Evolutionary conservation across 768 basidiomycete species (phyloP).

Genomic region (Psilocybe subaeruginosa): DNA sequence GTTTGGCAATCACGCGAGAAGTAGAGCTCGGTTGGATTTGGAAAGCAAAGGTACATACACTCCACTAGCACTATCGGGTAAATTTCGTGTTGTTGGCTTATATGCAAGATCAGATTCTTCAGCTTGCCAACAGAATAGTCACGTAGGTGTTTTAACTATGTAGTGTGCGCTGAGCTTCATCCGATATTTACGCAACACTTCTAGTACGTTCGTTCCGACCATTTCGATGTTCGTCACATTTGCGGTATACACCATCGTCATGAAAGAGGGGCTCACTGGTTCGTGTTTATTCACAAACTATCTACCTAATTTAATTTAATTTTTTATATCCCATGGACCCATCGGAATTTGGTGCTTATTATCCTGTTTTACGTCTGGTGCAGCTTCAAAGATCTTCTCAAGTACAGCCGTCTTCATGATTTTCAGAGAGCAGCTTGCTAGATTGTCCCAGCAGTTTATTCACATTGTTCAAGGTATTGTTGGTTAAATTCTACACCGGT

Average conservation of each 20-base stretch:
- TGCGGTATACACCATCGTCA: slow-evolving; percentile 51
- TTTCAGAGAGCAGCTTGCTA: neutral
- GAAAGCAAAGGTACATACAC: slow-evolving; percentile 44
- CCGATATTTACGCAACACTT: neutral
- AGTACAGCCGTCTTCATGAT: slow-evolving; percentile 5
- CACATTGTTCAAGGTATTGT: slow-evolving; percentile 1
- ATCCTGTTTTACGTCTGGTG: neutral
- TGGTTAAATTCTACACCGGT: neutral
- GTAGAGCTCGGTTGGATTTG: slow-evolving; percentile 60
- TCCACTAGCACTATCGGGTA: no score
- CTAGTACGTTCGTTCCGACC: slow-evolving; percentile 40
- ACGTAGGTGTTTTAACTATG: slow-evolving; percentile 4
- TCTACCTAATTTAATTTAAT: no score
- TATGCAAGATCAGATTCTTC: slow-evolving; percentile 34
- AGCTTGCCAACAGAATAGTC: slow-evolving; percentile 5
- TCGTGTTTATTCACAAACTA: neutral
- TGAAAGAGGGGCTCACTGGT: slow-evolving; percentile 39
- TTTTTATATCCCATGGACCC: no score
- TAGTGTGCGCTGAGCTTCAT: neutral
- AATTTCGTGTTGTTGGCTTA: slow-evolving; percentile 11
- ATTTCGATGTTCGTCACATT: slow-evolving; percentile 69
- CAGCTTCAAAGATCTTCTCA: slow-evolving; percentile 9
- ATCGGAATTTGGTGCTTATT: no score
- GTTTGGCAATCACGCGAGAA: slow-evolving; percentile 58
- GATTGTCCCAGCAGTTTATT: neutral